Base-by-base conservation (phyloP, 208 protist genomes). In the Tritrichomonas musculus region DNA sequence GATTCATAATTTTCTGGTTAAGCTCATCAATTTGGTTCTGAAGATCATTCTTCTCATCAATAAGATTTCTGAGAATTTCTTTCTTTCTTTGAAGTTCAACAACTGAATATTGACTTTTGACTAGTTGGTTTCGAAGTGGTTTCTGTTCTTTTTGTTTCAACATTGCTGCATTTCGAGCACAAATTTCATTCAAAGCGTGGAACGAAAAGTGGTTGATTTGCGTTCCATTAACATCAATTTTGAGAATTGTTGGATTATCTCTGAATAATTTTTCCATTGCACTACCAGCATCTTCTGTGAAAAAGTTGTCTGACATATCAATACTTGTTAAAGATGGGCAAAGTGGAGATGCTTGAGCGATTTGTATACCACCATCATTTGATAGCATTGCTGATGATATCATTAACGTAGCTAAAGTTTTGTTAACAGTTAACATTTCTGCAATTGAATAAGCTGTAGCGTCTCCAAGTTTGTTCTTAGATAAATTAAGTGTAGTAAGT, bases 131-230 rank as follows among this genome's bases (percentile, higher is more conserved):
- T 49, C 47, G 5, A 5, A 88, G 30, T 39, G 77, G 77, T 39
- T 88, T 88, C n/a, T 88, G 41, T n/a, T 88, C 77, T 39, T 57
- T 88, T 30, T 88, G 77, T 49, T 88, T 57, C 4, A 88, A 50
- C 41, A 88, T 33, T 60, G 47, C 41, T 22, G 47, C 41, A 50
- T 88, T 88, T 57, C 77, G 53, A 22, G 41, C 47, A 50, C 77
- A 88, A 47, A 88, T 88, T 39, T 88, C 77, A 50, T 88, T 88
- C 4, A 88, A 27, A n/a, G 41, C 47, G n/a, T 88, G 41, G 47
- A 53, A 88, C 0, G 47, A 88, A 36, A 88, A 88, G 30, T 88
- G 77, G n/a, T 88, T 88, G 20, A 88, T 88, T 60, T 88, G 77
- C 39, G 77, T 88, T 25, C 77, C 77, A 39, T 13, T 53, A 22